A percentile compares a stretch with the other conserved stretches of the same genome.
Conservation (phyloP, 1,139 yeast species). For the Kodamaea anthophila region DNA sequence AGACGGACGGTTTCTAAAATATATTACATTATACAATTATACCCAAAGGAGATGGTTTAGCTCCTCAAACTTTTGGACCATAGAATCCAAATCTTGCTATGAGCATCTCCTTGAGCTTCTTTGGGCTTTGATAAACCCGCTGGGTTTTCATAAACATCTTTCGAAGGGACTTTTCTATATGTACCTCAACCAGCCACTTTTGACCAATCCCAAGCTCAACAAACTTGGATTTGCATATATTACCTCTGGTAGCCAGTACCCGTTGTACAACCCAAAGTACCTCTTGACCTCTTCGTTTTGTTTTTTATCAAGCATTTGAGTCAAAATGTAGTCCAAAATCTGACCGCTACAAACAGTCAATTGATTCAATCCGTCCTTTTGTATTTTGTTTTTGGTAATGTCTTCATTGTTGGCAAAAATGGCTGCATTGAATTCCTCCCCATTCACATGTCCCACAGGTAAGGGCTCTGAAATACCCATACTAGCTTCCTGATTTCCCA, state of each 20-base stretch:
- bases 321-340: slow-evolving; percentile 28
- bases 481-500: slow-evolving; percentile 27
- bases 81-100: no score
- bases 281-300: slow-evolving; percentile 20
- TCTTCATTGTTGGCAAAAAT: slow-evolving; percentile 20
- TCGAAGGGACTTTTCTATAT: no score
- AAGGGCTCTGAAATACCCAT: no score
- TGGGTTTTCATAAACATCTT: no score
- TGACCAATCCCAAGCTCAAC: slow-evolving; percentile 30
- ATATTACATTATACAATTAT: no score
- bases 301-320: slow-evolving; percentile 22
- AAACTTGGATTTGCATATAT: slow-evolving; percentile 39
- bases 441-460: slow-evolving; percentile 37
- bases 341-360: slow-evolving; percentile 29
- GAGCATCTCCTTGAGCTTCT: no score
- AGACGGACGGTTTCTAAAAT: no score
- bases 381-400: slow-evolving; percentile 19
- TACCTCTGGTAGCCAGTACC: slow-evolving; percentile 37
- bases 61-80: no score
- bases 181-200: slow-evolving; percentile 35
- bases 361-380: slow-evolving; percentile 13
- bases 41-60: no score
- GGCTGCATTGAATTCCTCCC: slow-evolving; percentile 27
- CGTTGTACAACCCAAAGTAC: slow-evolving; percentile 33
- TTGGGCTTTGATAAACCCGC: no score